Conservation (phyloP, 2,329 filamentous ascomycete genomes). For the Aureobasidium sp. region DNA sequence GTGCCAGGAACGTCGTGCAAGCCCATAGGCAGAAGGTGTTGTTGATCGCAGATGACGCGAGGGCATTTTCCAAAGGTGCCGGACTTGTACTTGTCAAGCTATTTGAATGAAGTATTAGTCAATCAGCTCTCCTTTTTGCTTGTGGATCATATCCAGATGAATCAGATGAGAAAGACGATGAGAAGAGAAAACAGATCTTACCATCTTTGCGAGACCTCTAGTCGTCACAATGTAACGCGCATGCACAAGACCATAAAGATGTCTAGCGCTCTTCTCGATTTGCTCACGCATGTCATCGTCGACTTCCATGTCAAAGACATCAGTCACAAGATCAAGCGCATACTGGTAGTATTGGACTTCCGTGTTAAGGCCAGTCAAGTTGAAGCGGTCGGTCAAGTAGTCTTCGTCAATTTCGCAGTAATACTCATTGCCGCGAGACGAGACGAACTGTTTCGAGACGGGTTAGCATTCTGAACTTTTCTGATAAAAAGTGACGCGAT, state of each 20-base stretch:
- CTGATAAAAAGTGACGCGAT: neutral
- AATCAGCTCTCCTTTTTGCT: neutral
- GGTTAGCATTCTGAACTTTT: neutral
- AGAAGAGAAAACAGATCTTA: conserved; percentile 39
- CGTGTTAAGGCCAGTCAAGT: conserved; percentile 91
- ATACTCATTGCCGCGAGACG: conserved; percentile 94
- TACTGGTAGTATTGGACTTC: conserved; percentile 99
- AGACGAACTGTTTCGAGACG: conserved; percentile 70
- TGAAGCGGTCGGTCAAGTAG: conserved; percentile 96
- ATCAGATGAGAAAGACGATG: neutral
- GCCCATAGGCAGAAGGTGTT: conserved; percentile 90
- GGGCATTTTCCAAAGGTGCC: conserved; percentile 97
- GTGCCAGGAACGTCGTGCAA: conserved; percentile 81
- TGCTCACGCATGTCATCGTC: conserved; percentile 97
- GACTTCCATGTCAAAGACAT: conserved; percentile 97
- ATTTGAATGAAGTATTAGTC: conserved; percentile 6
- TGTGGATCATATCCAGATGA: too few relatives aligned
- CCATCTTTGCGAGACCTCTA: conserved; percentile 90
- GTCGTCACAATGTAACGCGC: conserved; percentile 96
- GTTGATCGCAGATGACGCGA: conserved; percentile 86
- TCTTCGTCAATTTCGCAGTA: conserved; percentile 99
- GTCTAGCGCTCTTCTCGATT: conserved; percentile 93
- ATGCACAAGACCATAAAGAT: conserved; percentile 92
- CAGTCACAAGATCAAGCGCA: conserved; percentile 92
- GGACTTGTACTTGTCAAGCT: conserved; percentile 99